These are phyloP conservation scores for Verticillium dahliae DNA, from an alignment of 2,329 filamentous ascomycete genomes.

Conservation along the genomic window DNA sequence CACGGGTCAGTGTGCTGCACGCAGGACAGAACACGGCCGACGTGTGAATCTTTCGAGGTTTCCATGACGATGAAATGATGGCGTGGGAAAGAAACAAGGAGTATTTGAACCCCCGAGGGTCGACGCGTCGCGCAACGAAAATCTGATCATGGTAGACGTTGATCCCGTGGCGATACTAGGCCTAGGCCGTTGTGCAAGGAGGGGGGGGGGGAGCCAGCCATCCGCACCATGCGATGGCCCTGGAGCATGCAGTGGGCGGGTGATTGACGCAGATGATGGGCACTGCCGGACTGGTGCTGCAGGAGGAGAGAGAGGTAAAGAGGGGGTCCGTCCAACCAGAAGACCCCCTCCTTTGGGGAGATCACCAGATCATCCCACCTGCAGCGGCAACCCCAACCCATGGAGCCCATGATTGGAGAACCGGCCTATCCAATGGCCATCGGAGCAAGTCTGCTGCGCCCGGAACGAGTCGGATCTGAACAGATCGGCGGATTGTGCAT, in stretches of 20 bases:
- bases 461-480: not conserved
- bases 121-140: too few relatives aligned
- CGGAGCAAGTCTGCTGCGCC: not conserved
- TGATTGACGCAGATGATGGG: constrained; percentile 11
- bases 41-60: too few relatives aligned
- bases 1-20: too few relatives aligned
- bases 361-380: constrained; percentile 10
- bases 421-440: constrained; percentile 1
- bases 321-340: not conserved
- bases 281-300: constrained; percentile 8
- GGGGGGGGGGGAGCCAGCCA: not conserved
- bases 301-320: constrained; percentile 4
- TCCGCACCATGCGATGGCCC: not conserved
- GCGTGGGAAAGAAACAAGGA: too few relatives aligned
- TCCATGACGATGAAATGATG: too few relatives aligned
- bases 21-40: too few relatives aligned
- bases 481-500: not conserved
- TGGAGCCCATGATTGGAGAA: constrained; percentile 1
- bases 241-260: not conserved
- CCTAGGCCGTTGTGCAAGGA: not conserved
- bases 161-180: not conserved
- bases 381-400: constrained; percentile 11
- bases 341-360: constrained; percentile 4
- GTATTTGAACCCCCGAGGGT: too few relatives aligned
- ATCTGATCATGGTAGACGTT: not conserved